These are phyloP conservation scores for Dendrobium huoshanense DNA, from an alignment of 106 monocot genomes.

Conservation along the genomic window DNA sequence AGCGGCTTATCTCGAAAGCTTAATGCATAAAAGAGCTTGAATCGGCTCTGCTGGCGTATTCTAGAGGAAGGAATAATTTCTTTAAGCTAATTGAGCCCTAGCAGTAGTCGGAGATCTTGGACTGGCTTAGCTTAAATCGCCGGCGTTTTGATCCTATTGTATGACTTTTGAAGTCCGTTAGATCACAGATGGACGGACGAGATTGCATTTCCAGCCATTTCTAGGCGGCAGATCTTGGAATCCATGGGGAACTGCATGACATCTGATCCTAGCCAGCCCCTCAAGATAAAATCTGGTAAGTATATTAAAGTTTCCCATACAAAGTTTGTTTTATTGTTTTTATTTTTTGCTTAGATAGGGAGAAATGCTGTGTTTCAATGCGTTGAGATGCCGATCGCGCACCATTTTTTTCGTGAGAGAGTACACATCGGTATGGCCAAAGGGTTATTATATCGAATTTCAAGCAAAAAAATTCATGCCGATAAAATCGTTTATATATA, in stretches of 20 bases:
- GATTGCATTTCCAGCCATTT: neutral
- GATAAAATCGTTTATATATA: neutral
- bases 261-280: conserved; percentile 1
- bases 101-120: neutral
- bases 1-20: neutral
- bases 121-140: neutral
- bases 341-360: no score
- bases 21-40: neutral
- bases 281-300: neutral
- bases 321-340: neutral
- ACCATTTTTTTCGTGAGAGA: neutral
- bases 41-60: neutral
- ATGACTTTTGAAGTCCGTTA: neutral
- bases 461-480: neutral
- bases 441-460: neutral
- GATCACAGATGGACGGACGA: neutral
- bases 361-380: neutral
- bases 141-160: neutral
- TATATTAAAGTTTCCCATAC: neutral
- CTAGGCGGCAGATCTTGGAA: neutral
- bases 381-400: neutral
- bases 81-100: neutral
- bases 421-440: neutral
- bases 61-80: neutral
- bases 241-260: conserved; percentile 7